These are phyloP conservation scores for Dryadomyces quercus-mongolicae DNA, from an alignment of 2,329 filamentous ascomycete species.

Conservation along the genomic window DNA sequence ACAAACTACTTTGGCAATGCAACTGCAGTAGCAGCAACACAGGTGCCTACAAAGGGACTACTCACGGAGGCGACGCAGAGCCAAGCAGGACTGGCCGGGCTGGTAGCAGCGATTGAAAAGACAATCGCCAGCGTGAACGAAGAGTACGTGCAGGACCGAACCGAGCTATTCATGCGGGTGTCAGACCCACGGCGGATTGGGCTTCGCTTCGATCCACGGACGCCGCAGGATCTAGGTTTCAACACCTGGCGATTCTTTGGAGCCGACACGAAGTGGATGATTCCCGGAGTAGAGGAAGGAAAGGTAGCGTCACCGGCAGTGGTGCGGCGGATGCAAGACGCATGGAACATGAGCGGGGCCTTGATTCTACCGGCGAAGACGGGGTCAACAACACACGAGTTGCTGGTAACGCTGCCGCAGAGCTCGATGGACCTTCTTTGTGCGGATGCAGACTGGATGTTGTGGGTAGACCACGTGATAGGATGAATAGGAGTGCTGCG, in stretches of 20 bases:
- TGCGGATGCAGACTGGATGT: conserved; percentile 15
- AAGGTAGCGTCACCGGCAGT: conserved; percentile 14
- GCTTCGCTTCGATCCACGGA: conserved; percentile 27
- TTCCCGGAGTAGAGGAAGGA: conserved; percentile 14
- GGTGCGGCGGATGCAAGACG: conserved; percentile 19
- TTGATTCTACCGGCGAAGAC: conserved; percentile 20
- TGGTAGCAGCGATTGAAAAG: conserved; percentile 19
- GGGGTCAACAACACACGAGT: conserved; percentile 15
- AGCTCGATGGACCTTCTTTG: conserved; percentile 18
- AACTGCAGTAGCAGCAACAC: conserved; percentile 25
- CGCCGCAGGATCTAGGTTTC: conserved; percentile 26
- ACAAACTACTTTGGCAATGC: conserved; percentile 29
- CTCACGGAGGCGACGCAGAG: conserved; percentile 12
- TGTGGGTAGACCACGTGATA: conserved; percentile 16
- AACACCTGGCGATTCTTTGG: conserved; percentile 34
- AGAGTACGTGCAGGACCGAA: conserved; percentile 24
- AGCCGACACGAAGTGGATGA: conserved; percentile 24
- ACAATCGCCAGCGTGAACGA: conserved; percentile 26
- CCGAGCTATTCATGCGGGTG: conserved; percentile 23
- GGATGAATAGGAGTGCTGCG: background rate
- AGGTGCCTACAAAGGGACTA: conserved; percentile 13
- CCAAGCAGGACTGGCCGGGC: conserved; percentile 15
- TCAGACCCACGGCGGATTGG: conserved; percentile 28
- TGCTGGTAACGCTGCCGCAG: conserved; percentile 20
- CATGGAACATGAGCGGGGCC: conserved; percentile 19